Conservation (phyloP, 441 rosid species). For the Erodium texanum region DNA sequence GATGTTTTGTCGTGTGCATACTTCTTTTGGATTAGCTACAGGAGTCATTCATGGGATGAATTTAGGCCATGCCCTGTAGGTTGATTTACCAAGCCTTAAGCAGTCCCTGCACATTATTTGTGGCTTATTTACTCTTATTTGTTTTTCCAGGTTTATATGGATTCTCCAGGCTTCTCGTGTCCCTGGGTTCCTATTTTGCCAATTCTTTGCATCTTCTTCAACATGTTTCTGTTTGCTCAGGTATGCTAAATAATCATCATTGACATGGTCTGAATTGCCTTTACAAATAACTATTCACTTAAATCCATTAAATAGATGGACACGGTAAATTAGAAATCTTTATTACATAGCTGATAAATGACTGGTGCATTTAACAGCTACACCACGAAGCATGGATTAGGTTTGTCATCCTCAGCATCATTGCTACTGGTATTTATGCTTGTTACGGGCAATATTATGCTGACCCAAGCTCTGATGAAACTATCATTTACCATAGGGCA, state of each 20-base stretch:
- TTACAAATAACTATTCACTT: not conserved
- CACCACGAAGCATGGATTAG: conserved; percentile 92
- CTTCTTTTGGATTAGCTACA: too few species aligned
- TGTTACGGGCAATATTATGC: conserved; percentile 82
- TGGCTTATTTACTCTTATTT: not conserved
- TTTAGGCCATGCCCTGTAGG: not conserved
- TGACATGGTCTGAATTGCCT: not conserved
- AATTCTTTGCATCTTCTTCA: conserved; percentile 71
- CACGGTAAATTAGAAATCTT: not conserved
- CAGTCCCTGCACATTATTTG: not conserved
- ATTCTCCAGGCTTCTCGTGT: conserved; percentile 66
- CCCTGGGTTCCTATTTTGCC: conserved; percentile 89
- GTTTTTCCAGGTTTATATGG: conserved; percentile 44
- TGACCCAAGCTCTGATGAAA: conserved; percentile 37
- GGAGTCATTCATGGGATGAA: too few species aligned
- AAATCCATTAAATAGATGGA: not conserved
- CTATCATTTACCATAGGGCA: conserved; percentile 46
- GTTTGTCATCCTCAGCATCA: conserved; percentile 57
- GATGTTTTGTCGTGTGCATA: not conserved
- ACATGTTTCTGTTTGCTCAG: conserved; percentile 95
- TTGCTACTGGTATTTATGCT: conserved; percentile 58
- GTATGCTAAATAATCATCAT: conserved; percentile 25
- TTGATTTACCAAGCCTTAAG: too few species aligned
- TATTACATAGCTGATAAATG: not conserved
- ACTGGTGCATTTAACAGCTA: conserved; percentile 37